phyloP scores from a whole-genome alignment of 805 yeast genomes.

The Kazachstania africana region DNA sequence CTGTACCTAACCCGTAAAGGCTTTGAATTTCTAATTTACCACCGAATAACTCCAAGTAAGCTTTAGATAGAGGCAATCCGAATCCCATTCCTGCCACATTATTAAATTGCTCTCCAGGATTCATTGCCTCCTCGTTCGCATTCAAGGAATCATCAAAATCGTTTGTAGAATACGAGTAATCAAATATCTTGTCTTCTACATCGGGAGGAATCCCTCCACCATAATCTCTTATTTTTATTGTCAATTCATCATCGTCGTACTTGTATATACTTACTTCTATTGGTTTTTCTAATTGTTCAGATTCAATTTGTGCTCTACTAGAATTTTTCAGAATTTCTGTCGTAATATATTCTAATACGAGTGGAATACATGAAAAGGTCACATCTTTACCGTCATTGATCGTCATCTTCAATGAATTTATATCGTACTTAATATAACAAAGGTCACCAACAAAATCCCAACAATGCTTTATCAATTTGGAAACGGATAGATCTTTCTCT shows the following conservation, averaged over 20 bases:
- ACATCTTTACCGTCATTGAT: constrained; percentile 44
- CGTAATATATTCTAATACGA: constrained; percentile 77
- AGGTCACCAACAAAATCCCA: constrained; percentile 73
- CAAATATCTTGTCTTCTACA: constrained; percentile 57
- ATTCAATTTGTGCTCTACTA: constrained; percentile 79
- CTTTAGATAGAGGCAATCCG: constrained; percentile 76
- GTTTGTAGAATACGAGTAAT: constrained; percentile 70
- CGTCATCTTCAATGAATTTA: constrained; percentile 31
- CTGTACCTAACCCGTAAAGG: constrained; percentile 69
- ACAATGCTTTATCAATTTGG: constrained; percentile 49
- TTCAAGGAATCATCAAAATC: too few relatives aligned
- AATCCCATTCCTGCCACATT: constrained; percentile 92
- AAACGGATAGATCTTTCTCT: constrained; percentile 53
- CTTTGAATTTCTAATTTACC: constrained; percentile 61
- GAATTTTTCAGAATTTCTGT: constrained; percentile 83
- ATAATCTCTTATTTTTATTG: constrained; percentile 68
- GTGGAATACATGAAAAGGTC: constrained; percentile 71
- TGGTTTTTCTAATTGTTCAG: constrained; percentile 21
- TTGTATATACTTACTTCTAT: constrained; percentile 21
- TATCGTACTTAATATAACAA: constrained; percentile 74
- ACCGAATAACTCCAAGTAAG: constrained; percentile 62
- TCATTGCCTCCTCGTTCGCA: constrained; percentile 1
- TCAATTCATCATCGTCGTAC: constrained; percentile 34
- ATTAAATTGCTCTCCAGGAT: constrained; percentile 55
- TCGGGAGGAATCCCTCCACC: constrained; percentile 82